Evolutionary conservation across 2,329 filamentous ascomycete species (phyloP), one percentile per base, ranked within the genome.

Genomic region (Aureobasidium sp.): DNA sequence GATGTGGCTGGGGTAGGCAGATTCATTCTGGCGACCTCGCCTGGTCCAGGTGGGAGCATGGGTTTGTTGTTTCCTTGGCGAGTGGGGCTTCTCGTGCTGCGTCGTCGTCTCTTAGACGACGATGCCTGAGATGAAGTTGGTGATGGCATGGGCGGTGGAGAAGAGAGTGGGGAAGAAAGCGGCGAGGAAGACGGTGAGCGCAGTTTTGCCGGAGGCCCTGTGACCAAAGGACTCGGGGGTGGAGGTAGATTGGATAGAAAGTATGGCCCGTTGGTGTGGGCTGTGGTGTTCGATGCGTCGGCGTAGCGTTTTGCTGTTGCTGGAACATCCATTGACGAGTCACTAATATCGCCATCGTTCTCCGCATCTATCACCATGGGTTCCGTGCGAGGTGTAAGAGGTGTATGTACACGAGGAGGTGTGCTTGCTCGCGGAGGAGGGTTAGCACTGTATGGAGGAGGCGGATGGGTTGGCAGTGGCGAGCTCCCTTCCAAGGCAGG

Each of bases 311-410:
- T 42, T n/a, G 57, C 36, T 25, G 45, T 51, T 14, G 37, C 47
- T 25, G 57, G 47, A 12, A 37, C 52, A 5, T 61, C 56, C 29
- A 49, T 49, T 20, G 44, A 29, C 45, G 57, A 52, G 47, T 52
- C 47, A 44, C 57, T 61, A 44, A 61, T 25, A 44, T 52, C 57
- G 37, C 57, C 57, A 20, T 61, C 57, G 36, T 61, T 52, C 11
- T 51, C 57, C 25, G 34, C 44, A 20, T 61, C 57, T 27, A 39
- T 20, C 12, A n/a, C 17, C 55, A 58, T 48, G 1, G 44, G 56
- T 36, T 59, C 44, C 5, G 22, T 48, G 14, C 22, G 44, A 37
- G 15, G 31, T 47, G 15, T 22, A 7, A 36, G 55, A 14, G 41
- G 42, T 34, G 57, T 44, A 11, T 36, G 34, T 22, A 34, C 3